Base-by-base conservation (phyloP, 2,329 filamentous ascomycete genomes). In the Fusarium nurragi region DNA sequence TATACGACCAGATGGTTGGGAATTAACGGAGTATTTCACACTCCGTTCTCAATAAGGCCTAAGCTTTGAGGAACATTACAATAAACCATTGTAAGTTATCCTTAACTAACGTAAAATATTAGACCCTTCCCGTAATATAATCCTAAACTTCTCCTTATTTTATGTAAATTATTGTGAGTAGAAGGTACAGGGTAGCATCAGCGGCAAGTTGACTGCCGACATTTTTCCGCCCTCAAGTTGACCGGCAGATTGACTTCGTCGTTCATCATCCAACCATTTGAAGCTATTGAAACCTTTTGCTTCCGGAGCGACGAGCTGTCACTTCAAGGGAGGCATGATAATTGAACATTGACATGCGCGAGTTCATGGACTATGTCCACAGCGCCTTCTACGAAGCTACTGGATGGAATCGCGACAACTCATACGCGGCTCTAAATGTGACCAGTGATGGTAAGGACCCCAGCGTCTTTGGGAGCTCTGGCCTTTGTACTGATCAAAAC, bases 301-400 rank as follows among this genome's bases (percentile, higher is more conserved):
- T 67, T 67, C 64, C 64, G 46, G 59, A 64, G 64, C 60, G 59
- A 56, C 46, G 30, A 38, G 3, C 10, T 8, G 38, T 64, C 54
- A 34, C 64, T 64, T 32, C 18, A 34, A 34, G 52, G 61, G 54
- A 68, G 70, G 73, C 65, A 77, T 76, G 74, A 65, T 49, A 63
- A 74, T 54, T 41, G 54, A 48, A 56, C 62, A 67, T 63, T 74
- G 73, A 80, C 51, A 97, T 97, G 94, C 89, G 95, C 81, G 90
- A 94, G 80, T 97, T 97, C 83, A 97, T 97, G 92, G 93, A 97
- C 80, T 94, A 96, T 82, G 90, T 97, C 81, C 93, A 97, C 80
- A 86, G 90, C 80, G 91, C 92, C 73, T 97, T 97, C 80, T 92
- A 93, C 77, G 85, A 91, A 76, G 90, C 91, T 54, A 94, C 93